A percentile compares a stretch with the other conserved stretches of the same genome.
Conservation (phyloP, 139 green algal genomes). For the Mesotaenium endlicherianum region DNA sequence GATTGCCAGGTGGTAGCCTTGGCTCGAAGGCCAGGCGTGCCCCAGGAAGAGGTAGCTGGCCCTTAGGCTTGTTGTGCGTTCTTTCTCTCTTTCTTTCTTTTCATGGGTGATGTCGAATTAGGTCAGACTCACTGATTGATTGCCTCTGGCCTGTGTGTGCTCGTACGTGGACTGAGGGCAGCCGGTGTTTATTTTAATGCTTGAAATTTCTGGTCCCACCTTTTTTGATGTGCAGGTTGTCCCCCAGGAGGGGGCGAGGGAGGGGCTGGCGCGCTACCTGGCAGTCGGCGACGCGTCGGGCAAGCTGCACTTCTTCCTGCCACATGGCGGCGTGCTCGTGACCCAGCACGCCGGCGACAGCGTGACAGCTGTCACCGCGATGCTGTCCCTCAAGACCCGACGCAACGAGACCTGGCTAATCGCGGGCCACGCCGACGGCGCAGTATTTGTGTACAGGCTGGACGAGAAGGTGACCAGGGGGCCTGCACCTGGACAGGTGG, state of each 20-base stretch:
- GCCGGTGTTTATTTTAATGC: too few relatives aligned
- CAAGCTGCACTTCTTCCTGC: conserved; percentile 22
- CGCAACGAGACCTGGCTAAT: conserved; percentile 33
- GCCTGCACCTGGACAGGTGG: too few relatives aligned
- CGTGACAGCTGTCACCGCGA: conserved; percentile 1
- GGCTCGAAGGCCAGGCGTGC: too few relatives aligned
- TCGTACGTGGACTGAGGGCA: too few relatives aligned
- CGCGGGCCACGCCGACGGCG: conserved; percentile 27
- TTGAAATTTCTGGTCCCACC: too few relatives aligned
- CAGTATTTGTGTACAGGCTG: neutral
- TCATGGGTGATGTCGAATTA: neutral
- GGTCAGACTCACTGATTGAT: neutral
- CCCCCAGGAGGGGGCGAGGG: neutral
- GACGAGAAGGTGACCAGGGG: too few relatives aligned
- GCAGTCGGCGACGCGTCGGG: conserved; percentile 18
- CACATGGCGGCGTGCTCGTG: conserved; percentile 7
- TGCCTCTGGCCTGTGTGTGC: neutral
- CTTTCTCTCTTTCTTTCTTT: neutral
- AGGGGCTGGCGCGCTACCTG: conserved; percentile 16
- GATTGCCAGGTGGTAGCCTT: too few relatives aligned
- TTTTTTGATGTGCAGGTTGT: neutral
- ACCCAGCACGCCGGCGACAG: neutral
- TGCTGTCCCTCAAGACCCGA: conserved; percentile 11
- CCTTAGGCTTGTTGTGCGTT: neutral
- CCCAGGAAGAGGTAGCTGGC: neutral